Base-by-base conservation (phyloP, 495 filamentous ascomycete species). In the Tirmania nivea region DNA sequence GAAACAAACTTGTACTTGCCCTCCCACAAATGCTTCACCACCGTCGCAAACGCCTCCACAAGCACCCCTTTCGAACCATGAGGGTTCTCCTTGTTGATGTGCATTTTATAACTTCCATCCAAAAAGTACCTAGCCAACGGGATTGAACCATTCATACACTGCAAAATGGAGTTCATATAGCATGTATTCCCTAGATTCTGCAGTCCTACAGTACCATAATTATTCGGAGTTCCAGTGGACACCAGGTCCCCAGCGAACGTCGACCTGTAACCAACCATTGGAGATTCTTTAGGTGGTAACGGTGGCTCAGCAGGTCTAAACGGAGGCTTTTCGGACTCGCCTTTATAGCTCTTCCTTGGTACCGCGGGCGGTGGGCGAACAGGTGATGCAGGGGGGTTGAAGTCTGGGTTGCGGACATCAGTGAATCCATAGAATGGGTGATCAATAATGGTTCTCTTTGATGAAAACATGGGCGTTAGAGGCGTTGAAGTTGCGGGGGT, bases 101-200 rank as follows among this genome's bases (percentile, higher is more conserved):
- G 56, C 55, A 63, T 54, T 31, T 63, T 60, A 58, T 73, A 67
- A 36, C 53, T 57, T 56, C 72, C 54, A 66, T 72, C 72, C 72
- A 86, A 35, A 58, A 95, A 79, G 53, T 85, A 81, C 34, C 76
- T 69, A 34, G 78, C 74, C 54, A 99, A 72, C 19, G 77, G 76
- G 19, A 77, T 69, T 1, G 85, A 90, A 3, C 80, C 81, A 55
- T 82, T 80, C 53, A 96, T 68, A 55, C 79, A 82, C 65, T 99
- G 90, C 12, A 99, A 67, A 4, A 79, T 80, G 12, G 83, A 77
- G 69, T 95, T 94, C 75, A 88, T 86, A 63, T 90, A 99, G 66
- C 90, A 99, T 8, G 78, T 84, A 10, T 81, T 79, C 10, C 81
- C 78, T 21, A 83, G 79, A 60, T 94, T 95, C 42, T 76, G 64